Evolutionary conservation across 148 eudicot species (phyloP), one percentile per base, ranked within the genome.

Genomic region (Suaeda aralocaspica): DNA sequence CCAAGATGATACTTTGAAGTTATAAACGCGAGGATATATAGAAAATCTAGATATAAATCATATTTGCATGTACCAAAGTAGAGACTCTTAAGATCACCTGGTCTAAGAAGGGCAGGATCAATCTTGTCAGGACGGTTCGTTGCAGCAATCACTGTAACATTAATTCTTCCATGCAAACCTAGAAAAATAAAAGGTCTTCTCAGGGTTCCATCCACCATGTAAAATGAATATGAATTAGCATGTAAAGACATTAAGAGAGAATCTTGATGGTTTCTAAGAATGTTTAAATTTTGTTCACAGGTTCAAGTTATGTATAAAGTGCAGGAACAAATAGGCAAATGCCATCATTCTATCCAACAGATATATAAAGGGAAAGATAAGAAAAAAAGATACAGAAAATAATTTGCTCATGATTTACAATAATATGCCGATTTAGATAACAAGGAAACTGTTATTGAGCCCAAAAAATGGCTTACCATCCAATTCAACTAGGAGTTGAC

Each of bases 101-200:
- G 97, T 81, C 99, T 84, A 61, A 91, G 84, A 83, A 94, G 97
- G 51, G 99, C 97, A 55, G 97, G 78, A 76, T 94, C 99, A 72
- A 94, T 94, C 77, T 91, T 89, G 84, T 94, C 99, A 31, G 97
- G 97, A 33, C 99, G 85, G 77, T 94, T 94, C 67, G 99, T 94
- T 6, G 99, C 99, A 71, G 97, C 99, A 84, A 94, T 82, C 61
- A 94, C 96, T 68, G 90, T 94, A 52, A 94, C 99, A 79, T 88
- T 82, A 72, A 82, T 90, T 77, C 99, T 87, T 70, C 83, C 77
- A 62, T 87, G 92, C 85, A 94, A 75, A 69, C 99, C 99, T 94
- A 69, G 41, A 77, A 31, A 52, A 44, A 65, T 42, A 72, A 57
- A 13, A 3, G 44, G 13, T 57, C n/a, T 48, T 59, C 0, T 44